phyloP scores from a whole-genome alignment of 169 alveolate species.

The Besnoitia besnoiti region DNA sequence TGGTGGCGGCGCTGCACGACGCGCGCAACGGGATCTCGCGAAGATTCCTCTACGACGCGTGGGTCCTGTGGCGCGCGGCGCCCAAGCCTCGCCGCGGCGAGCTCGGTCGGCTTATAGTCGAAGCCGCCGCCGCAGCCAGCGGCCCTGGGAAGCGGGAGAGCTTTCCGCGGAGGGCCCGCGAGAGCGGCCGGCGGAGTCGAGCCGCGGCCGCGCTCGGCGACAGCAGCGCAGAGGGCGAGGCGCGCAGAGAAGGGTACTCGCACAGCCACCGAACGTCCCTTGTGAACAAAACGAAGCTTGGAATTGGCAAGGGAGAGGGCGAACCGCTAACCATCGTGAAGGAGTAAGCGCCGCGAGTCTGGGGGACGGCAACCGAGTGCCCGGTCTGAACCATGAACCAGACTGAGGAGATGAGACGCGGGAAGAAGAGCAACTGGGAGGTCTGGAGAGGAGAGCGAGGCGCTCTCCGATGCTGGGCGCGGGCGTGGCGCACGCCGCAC shows the following conservation, averaged over 20 bases:
- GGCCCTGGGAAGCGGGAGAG: too few relatives aligned
- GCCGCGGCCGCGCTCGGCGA: too few relatives aligned
- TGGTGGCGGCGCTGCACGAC: not conserved
- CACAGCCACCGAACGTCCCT: too few relatives aligned
- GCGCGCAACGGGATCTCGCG: not conserved
- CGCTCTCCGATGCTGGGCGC: too few relatives aligned
- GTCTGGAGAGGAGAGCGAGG: not conserved
- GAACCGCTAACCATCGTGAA: not conserved
- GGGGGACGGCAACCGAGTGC: not conserved
- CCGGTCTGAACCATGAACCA: not conserved
- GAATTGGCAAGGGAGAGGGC: not conserved
- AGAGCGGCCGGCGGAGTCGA: too few relatives aligned
- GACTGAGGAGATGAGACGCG: not conserved
- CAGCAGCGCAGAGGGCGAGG: not conserved
- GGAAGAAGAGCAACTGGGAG: not conserved
- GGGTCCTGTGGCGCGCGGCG: not conserved
- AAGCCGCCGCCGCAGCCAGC: too few relatives aligned
- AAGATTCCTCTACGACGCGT: not conserved
- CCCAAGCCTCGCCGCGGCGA: not conserved
- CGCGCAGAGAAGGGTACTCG: not conserved
- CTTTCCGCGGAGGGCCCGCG: too few relatives aligned
- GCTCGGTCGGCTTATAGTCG: slow-evolving; percentile 8
- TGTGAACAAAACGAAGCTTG: not conserved
- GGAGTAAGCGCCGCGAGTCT: not conserved
- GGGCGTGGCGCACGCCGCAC: too few relatives aligned